Conservation (phyloP, 768 basidiomycete genomes). For the Roridomyces roridus region DNA sequence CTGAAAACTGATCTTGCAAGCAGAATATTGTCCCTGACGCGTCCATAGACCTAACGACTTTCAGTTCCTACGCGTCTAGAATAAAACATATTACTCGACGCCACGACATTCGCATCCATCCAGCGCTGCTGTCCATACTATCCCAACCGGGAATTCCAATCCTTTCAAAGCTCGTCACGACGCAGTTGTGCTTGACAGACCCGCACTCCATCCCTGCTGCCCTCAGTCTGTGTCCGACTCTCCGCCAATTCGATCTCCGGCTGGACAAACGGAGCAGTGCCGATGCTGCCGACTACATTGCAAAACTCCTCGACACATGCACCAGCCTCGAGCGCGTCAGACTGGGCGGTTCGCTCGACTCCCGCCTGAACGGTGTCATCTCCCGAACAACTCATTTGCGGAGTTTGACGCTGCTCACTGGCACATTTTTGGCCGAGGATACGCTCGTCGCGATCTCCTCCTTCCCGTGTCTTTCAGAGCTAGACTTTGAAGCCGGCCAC, state of each 20-base stretch:
- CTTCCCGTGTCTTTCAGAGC: constrained; percentile 43
- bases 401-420: constrained; percentile 46
- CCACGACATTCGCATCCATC: constrained; percentile 31
- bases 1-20: neutral
- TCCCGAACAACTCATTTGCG: constrained; percentile 38
- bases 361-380: constrained; percentile 37
- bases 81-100: constrained; percentile 44
- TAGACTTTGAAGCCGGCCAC: constrained; percentile 52
- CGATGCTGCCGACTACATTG: constrained; percentile 33
- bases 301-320: constrained; percentile 34
- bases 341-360: constrained; percentile 44
- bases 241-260: constrained; percentile 45
- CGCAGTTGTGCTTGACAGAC: constrained; percentile 35
- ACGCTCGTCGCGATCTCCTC: constrained; percentile 42
- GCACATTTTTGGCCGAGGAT: constrained; percentile 40
- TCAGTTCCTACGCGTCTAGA: constrained; percentile 40
- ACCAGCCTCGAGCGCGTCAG: constrained; percentile 40
- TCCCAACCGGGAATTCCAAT: constrained; percentile 10
- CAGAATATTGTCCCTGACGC: neutral
- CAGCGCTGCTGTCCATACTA: constrained; percentile 30
- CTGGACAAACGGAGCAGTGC: constrained; percentile 37
- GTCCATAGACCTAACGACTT: constrained; percentile 31
- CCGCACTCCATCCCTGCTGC: constrained; percentile 30
- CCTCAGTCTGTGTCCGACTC: constrained; percentile 40
- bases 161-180: constrained; percentile 36